phyloP scores from a whole-genome alignment of 805 yeast genomes.

The Saturnispora galanensis region DNA sequence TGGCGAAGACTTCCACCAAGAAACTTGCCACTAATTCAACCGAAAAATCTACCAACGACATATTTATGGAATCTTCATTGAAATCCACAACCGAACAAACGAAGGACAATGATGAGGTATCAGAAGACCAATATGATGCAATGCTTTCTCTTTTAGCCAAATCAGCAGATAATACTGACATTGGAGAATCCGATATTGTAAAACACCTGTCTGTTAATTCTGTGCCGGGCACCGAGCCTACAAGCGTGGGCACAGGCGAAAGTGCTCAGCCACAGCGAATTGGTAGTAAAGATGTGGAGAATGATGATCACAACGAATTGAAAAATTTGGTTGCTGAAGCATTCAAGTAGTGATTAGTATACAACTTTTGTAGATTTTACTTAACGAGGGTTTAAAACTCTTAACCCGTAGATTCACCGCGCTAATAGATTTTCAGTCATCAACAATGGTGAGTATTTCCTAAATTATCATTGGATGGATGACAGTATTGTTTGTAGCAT shows the following conservation, averaged over 20 bases:
- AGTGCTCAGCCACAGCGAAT: background rate
- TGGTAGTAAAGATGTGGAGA: slow-evolving; percentile 7
- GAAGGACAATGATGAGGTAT: slow-evolving; percentile 16
- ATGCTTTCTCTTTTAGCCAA: slow-evolving; percentile 14
- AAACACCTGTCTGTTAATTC: slow-evolving; percentile 20
- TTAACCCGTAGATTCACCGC: no score
- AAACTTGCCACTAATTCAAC: background rate
- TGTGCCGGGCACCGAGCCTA: slow-evolving; percentile 10
- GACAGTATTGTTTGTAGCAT: no score
- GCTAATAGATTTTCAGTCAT: no score
- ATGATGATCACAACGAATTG: slow-evolving; percentile 22
- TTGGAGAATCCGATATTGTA: slow-evolving; percentile 10
- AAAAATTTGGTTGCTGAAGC: slow-evolving; percentile 28
- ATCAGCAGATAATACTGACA: slow-evolving; percentile 9
- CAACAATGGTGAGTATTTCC: no score
- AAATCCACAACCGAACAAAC: slow-evolving; percentile 1
- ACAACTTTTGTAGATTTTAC: no score
- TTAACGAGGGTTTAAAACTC: no score
- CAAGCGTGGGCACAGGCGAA: background rate
- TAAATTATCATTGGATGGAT: no score
- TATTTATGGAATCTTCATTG: no score
- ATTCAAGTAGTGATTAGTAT: slow-evolving; percentile 18
- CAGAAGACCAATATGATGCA: slow-evolving; percentile 14
- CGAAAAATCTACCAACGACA: background rate
- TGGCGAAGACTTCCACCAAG: no score